These are phyloP conservation scores for Pseudoneurospora amorphoporcata DNA, from an alignment of 495 filamentous ascomycete genomes.

Conservation along the genomic window DNA sequence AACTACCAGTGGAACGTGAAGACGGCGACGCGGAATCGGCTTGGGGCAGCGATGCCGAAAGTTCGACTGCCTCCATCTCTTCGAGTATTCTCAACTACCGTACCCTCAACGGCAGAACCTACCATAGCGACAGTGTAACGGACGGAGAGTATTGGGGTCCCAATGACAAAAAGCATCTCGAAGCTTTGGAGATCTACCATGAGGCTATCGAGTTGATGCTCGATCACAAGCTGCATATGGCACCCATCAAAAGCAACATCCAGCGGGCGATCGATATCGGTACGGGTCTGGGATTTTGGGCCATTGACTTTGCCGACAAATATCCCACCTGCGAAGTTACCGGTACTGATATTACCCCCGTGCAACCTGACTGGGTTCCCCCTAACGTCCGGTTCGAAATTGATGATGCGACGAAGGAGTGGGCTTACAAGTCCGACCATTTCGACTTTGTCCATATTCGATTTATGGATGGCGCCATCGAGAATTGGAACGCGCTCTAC, in stretches of 20 bases:
- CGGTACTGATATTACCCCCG: conserved; percentile 27
- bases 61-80: conserved; percentile 32
- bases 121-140: conserved; percentile 14
- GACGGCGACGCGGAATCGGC: neutral
- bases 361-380: conserved; percentile 31
- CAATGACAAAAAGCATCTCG: conserved; percentile 17
- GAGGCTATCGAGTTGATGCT: neutral
- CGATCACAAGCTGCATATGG: neutral
- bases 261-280: conserved; percentile 32
- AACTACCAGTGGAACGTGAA: neutral
- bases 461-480: conserved; percentile 38
- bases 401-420: conserved; percentile 35
- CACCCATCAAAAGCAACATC: neutral
- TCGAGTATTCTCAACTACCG: conserved; percentile 34
- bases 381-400: conserved; percentile 32
- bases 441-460: conserved; percentile 56
- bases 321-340: conserved; percentile 27
- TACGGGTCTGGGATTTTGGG: conserved; percentile 48
- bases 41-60: neutral
- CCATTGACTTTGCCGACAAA: conserved; percentile 29
- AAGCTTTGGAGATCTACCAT: conserved; percentile 14
- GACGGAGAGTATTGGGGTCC: conserved; percentile 8
- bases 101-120: conserved; percentile 27
- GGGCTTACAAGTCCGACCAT: conserved; percentile 31
- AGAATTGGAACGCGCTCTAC: conserved; percentile 39